Evolutionary conservation across 2,329 filamentous ascomycete species (phyloP).

Genomic region (Hypoxylon sp.): DNA sequence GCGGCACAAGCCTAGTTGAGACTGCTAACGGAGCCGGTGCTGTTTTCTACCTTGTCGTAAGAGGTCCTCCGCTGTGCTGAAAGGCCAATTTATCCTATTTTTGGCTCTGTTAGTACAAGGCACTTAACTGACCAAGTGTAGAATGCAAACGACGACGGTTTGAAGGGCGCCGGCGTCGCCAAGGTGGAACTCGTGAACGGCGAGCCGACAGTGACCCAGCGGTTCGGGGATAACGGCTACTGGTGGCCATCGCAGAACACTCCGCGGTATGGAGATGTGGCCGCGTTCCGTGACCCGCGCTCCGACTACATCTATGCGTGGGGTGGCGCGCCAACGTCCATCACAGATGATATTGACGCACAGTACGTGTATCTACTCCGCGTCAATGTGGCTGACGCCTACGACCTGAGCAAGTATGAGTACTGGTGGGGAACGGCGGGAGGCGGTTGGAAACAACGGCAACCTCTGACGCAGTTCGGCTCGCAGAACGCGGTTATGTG

Average conservation of each 20-base stretch:
- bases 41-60: slow-evolving; percentile 58
- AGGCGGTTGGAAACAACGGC: slow-evolving; percentile 56
- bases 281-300: slow-evolving; percentile 57
- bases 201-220: slow-evolving; percentile 56
- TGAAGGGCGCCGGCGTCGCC: slow-evolving; percentile 57
- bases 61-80: slow-evolving; percentile 13
- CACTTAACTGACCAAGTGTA: rapidly evolving
- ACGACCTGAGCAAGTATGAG: slow-evolving; percentile 57
- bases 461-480: slow-evolving; percentile 52
- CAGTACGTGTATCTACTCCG: slow-evolving; percentile 57
- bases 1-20: slow-evolving; percentile 59
- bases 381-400: slow-evolving; percentile 55
- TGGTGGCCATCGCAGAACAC: slow-evolving; percentile 56
- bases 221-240: slow-evolving; percentile 53
- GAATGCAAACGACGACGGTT: slow-evolving; percentile 54
- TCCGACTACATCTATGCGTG: slow-evolving; percentile 58
- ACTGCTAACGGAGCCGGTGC: slow-evolving; percentile 53
- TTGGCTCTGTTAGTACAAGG: background rate
- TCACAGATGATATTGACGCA: slow-evolving; percentile 46
- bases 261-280: slow-evolving; percentile 58
- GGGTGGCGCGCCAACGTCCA: slow-evolving; percentile 56
- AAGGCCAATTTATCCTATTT: background rate
- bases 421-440: slow-evolving; percentile 59
- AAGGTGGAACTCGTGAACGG: slow-evolving; percentile 55
- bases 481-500: slow-evolving; percentile 58